Base-by-base conservation (phyloP, 2,329 filamentous ascomycete genomes). In the Venturia nashicola region DNA sequence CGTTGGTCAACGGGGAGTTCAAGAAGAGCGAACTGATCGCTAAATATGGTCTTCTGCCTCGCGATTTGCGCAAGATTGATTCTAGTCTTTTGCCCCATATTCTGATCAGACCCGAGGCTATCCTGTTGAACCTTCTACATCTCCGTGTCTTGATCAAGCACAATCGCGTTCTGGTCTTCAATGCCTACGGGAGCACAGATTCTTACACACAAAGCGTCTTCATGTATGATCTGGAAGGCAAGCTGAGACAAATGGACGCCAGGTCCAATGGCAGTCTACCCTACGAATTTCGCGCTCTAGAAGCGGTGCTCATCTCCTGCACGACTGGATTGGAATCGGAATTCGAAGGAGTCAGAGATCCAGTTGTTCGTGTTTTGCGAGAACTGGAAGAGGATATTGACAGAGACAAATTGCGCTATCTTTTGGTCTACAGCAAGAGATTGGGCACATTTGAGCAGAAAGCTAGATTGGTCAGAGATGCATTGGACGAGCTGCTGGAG, bases 371-470 rank as follows among this genome's bases (percentile, higher is more conserved):
- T 55, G 90, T 97, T 55, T 80, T 99, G 39, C 84, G 89, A 70
- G 92, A 96, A 70, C 81, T 99, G 8, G 94, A 99, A 77, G 92
- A 97, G 71, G 94, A 97, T 69, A 97, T 99, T 65, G 93, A 97
- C 73, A 83, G 94, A 54, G 91, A 97, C 74, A 96, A 96, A 78
- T 81, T 99, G 59, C 85, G 94, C 8, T 85, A 95, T 69, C 82
- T 99, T 57, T 85, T 99, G 64, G 92, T 97, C 65, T 87, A 96
- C 73, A 96, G 91, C 32, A 99, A 99, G 78, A 90, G 93, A 70
- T 82, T 99, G 61, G 94, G 91, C 73, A 96, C 92, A 2, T 99
- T 99, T 74, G 94, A 97, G 77, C 94, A 97, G 75, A 97, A 96
- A 74, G 93, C 91, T 18, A 89, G 93, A 71, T 80, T 99, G 39